Conservation (phyloP, 2,329 filamentous ascomycete species). For the Aspergillus novoparasiticus region DNA sequence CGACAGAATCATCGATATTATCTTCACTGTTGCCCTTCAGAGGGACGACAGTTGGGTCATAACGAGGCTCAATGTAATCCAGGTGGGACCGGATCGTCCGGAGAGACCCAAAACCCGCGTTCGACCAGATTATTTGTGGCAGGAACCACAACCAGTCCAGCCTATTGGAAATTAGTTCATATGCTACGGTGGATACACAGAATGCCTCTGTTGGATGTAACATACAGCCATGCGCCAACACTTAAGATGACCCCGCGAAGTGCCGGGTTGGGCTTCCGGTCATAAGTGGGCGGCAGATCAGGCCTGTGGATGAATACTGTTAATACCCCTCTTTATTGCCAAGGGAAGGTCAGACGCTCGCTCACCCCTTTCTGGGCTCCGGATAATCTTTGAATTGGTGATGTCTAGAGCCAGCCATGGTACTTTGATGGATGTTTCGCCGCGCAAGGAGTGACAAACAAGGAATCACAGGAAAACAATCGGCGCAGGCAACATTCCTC, state of each 20-base stretch:
- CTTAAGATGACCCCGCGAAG: constrained; percentile 10
- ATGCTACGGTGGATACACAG: background rate
- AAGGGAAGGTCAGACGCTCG: background rate
- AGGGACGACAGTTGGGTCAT: constrained; percentile 51
- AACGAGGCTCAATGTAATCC: constrained; percentile 50
- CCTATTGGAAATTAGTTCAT: constrained; percentile 27
- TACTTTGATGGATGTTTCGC: background rate
- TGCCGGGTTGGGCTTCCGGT: constrained; percentile 13
- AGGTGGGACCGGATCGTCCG: constrained; percentile 52
- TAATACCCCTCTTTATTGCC: background rate
- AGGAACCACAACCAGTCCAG: constrained; percentile 58
- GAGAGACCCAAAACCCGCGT: constrained; percentile 63
- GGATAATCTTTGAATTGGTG: constrained; percentile 10
- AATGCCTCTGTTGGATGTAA: background rate
- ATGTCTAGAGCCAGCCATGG: background rate
- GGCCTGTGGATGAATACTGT: background rate
- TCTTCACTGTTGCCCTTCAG: background rate
- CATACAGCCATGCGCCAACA: constrained; percentile 12
- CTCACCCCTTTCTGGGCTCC: constrained; percentile 10
- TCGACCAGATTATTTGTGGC: constrained; percentile 64
- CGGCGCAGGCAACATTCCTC: background rate
- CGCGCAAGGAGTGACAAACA: background rate
- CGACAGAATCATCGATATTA: background rate
- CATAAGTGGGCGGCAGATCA: constrained; percentile 8
- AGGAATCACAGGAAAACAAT: background rate